Evolutionary conservation across 2,329 filamentous ascomycete species (phyloP), one percentile per base, ranked within the genome.

Genomic region (Xylariaceae sp.): DNA sequence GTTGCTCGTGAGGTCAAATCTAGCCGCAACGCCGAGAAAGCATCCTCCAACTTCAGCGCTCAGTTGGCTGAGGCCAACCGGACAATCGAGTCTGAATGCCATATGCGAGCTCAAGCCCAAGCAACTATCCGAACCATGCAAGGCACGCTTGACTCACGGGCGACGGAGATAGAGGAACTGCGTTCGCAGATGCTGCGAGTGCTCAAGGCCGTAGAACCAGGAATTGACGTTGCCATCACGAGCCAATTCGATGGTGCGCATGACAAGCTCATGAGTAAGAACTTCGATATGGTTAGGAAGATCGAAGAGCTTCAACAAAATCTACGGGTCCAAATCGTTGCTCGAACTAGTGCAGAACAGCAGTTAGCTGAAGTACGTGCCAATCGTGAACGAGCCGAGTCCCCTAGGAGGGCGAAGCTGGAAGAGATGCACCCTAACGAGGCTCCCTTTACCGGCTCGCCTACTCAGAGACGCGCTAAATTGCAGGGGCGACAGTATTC

Each of bases 351-450:
- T 60, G 91, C 92, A 6, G 94, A 97, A 71, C 79, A 82, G 17
- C 91, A 97, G 66, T 73, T 97, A 38, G 80, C 83, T 3, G 90
- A 94, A 53, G 73, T 96, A 62, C 85, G 93, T 43, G 83, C 85
- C 36, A 81, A 87, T 50, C 85, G 90, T 63, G 82, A 83, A 49
- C 85, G 90, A 64, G 82, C 83, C 49, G 89, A 90, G 73, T 86
- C 71, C 76, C 88, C 70, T 75, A 87, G 73, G 53, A 85, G 91
- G 56, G 84, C 88, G 10, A 81, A 89, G 57, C 77, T 96, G 39
- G 92, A 96, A 64, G 93, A 97, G 70, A 90, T 96, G 66, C 88
- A 91, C 68, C 81, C 84, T 61, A 94, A 93, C 65, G 88, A 95
- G 72, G 83, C 86, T 17, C 84, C 89, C 38, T 81, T 80, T 66